Evolutionary conservation across 2,329 filamentous ascomycete species (phyloP).

Genomic region (Dothideomycetidae sp.): DNA sequence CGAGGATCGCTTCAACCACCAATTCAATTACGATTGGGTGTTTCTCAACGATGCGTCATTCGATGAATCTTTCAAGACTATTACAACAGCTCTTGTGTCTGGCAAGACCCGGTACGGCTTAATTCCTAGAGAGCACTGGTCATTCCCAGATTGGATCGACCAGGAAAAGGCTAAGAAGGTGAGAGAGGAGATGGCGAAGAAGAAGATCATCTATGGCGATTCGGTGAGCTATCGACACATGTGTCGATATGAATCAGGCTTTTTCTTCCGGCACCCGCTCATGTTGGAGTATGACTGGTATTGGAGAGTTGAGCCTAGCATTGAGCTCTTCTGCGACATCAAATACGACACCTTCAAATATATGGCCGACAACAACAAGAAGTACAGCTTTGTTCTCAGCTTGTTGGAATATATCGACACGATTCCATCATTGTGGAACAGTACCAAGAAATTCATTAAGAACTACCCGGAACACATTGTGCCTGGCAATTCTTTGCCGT

Average conservation of each 20-base stretch:
- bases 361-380: slow-evolving; percentile 94
- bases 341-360: slow-evolving; percentile 91
- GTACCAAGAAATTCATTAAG: slow-evolving; percentile 84
- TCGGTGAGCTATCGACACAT: slow-evolving; percentile 96
- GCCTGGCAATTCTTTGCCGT: slow-evolving; percentile 73
- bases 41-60: slow-evolving; percentile 96
- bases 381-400: slow-evolving; percentile 93
- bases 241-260: slow-evolving; percentile 97
- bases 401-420: slow-evolving; percentile 95
- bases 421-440: slow-evolving; percentile 91
- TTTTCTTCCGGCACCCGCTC: slow-evolving; percentile 91
- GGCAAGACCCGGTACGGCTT: slow-evolving; percentile 82
- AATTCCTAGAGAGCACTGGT: slow-evolving; percentile 90
- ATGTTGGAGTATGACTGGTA: slow-evolving; percentile 98
- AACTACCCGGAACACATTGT: slow-evolving; percentile 78
- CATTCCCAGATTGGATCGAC: slow-evolving; percentile 90
- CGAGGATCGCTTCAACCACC: slow-evolving; percentile 94
- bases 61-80: slow-evolving; percentile 81
- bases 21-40: slow-evolving; percentile 98
- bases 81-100: slow-evolving; percentile 79
- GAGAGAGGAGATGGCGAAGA: slow-evolving; percentile 82
- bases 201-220: slow-evolving; percentile 97
- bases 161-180: slow-evolving; percentile 83
- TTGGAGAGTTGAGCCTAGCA: slow-evolving; percentile 95
- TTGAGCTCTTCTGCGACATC: slow-evolving; percentile 93